phyloP scores from a whole-genome alignment of 805 yeast genomes.

The Metschnikowia gelsemii region DNA sequence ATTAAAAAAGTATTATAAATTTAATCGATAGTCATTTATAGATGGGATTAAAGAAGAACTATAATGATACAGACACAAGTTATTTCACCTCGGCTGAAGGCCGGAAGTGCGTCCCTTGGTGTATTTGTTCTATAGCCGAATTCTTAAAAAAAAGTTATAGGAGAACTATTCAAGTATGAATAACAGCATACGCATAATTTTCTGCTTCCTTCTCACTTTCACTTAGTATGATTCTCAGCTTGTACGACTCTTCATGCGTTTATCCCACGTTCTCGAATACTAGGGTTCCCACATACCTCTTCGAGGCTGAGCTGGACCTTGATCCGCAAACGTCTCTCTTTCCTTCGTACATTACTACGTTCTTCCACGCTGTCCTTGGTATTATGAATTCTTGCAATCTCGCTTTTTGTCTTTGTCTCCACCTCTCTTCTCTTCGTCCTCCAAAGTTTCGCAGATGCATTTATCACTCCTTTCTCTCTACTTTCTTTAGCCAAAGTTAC shows the following conservation, averaged over 20 bases:
- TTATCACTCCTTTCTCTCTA: neutral
- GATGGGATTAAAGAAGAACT: too few relatives aligned
- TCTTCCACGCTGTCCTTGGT: slow-evolving; percentile 48
- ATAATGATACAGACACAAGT: too few relatives aligned
- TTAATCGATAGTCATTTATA: too few relatives aligned
- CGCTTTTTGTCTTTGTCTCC: slow-evolving; percentile 37
- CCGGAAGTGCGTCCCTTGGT: too few relatives aligned
- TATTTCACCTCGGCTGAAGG: too few relatives aligned
- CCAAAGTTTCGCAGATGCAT: slow-evolving; percentile 33
- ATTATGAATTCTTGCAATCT: slow-evolving; percentile 45
- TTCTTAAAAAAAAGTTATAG: too few relatives aligned
- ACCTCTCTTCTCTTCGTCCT: too few relatives aligned
- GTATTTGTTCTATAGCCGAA: too few relatives aligned
- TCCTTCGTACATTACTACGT: slow-evolving; percentile 45
- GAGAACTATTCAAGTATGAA: too few relatives aligned
- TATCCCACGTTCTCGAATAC: too few relatives aligned
- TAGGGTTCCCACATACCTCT: slow-evolving; percentile 9
- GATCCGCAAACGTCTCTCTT: slow-evolving; percentile 40
- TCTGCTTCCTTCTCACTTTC: neutral
- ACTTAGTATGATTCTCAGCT: neutral
- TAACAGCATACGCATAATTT: slow-evolving; percentile 9
- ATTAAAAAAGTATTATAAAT: too few relatives aligned
- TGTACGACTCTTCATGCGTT: too few relatives aligned
- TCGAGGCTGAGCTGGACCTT: slow-evolving; percentile 33
- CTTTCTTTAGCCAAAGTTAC: neutral